These are phyloP conservation scores for Acarospora socialis DNA, from an alignment of 2,329 filamentous ascomycete genomes.

Conservation along the genomic window DNA sequence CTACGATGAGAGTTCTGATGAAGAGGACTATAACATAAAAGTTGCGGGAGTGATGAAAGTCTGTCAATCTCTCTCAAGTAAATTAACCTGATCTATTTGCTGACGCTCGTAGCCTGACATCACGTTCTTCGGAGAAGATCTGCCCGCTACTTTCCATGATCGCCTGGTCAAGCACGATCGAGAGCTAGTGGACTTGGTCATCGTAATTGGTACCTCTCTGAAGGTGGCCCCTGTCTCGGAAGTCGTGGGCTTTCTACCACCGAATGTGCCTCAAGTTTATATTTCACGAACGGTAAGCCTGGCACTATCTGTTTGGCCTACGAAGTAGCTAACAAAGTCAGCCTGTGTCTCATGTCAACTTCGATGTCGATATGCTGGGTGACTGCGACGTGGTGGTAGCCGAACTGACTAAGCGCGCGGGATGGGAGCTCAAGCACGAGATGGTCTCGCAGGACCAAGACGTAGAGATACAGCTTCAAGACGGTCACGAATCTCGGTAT, in stretches of 20 bases:
- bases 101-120: constrained; percentile 61
- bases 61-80: constrained; percentile 9
- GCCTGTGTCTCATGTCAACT: constrained; percentile 77
- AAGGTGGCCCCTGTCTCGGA: constrained; percentile 94
- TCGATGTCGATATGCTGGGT: constrained; percentile 91
- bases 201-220: constrained; percentile 90
- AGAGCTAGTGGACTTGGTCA: constrained; percentile 68
- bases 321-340: constrained; percentile 18
- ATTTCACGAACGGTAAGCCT: constrained; percentile 57
- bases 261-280: constrained; percentile 78
- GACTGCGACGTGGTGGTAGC: constrained; percentile 84
- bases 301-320: not conserved
- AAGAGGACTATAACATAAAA: constrained; percentile 49
- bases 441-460: constrained; percentile 61
- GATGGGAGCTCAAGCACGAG: constrained; percentile 67
- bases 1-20: constrained; percentile 41
- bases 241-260: constrained; percentile 65
- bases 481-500: constrained; percentile 33
- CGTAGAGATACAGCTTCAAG: constrained; percentile 40
- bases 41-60: constrained; percentile 27
- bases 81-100: constrained; percentile 19
- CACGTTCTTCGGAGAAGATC: constrained; percentile 87
- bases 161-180: constrained; percentile 72
- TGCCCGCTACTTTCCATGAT: constrained; percentile 69
- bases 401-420: constrained; percentile 68